phyloP scores from a whole-genome alignment of 2,329 filamentous ascomycete species.

The Drechslerella dactyloides region DNA sequence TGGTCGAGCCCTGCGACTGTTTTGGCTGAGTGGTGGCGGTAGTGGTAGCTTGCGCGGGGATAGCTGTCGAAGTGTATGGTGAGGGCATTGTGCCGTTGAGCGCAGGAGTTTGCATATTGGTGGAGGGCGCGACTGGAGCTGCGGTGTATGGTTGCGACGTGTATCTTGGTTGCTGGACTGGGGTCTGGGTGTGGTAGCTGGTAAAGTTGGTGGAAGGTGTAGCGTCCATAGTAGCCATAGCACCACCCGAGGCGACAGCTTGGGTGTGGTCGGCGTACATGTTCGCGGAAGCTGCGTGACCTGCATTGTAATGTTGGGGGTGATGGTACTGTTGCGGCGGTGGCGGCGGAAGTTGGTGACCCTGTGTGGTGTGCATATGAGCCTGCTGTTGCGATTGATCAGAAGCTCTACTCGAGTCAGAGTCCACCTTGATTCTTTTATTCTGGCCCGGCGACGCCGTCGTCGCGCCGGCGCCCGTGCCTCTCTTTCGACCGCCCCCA shows the following conservation, averaged over 20 bases:
- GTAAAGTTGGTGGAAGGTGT: conserved; percentile 32
- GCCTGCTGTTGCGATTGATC: conserved; percentile 46
- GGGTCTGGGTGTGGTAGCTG: conserved; percentile 32
- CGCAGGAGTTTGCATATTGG: conserved; percentile 34
- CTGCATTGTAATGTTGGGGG: conserved; percentile 35
- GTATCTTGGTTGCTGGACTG: conserved; percentile 39
- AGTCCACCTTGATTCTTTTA: conserved; percentile 38
- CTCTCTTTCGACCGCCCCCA: conserved; percentile 36
- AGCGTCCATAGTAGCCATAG: conserved; percentile 34
- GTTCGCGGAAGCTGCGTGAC: conserved; percentile 36
- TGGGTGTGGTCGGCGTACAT: conserved; percentile 36
- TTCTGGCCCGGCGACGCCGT: conserved; percentile 39
- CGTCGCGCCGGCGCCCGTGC: conserved; percentile 27
- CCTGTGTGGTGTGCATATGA: conserved; percentile 39
- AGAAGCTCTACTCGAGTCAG: conserved; percentile 40
- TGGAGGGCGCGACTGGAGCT: conserved; percentile 44
- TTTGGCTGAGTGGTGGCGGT: conserved; percentile 35
- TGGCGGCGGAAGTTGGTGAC: conserved; percentile 38
- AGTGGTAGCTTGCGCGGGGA: conserved; percentile 18
- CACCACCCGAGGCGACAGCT: conserved; percentile 31
- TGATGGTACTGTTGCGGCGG: conserved; percentile 44
- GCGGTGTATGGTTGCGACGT: conserved; percentile 35
- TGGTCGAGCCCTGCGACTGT: conserved; percentile 24
- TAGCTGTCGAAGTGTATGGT: conserved; percentile 30
- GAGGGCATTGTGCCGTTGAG: conserved; percentile 41